A percentile compares a stretch with the other conserved stretches of the same genome.
Evolutionary conservation across 1,139 yeast species (phyloP).

Genomic region (Torulaspora pretoriensis): DNA sequence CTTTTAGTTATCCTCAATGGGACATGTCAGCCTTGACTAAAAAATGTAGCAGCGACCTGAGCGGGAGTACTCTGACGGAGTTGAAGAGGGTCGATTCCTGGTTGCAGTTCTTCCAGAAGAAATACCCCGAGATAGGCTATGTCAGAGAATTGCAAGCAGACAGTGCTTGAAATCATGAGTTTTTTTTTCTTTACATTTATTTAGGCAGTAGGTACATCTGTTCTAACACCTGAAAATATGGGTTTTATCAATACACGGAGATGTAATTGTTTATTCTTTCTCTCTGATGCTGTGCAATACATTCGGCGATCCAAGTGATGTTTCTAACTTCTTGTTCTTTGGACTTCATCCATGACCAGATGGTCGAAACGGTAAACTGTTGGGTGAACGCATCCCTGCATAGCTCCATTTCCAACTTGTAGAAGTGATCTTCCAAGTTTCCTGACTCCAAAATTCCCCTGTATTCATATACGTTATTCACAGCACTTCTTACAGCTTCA

Average conservation of each 20-base stretch:
- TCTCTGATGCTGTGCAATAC: slow-evolving; percentile 85
- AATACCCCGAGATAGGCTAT: slow-evolving; percentile 26
- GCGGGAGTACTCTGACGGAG: slow-evolving; percentile 12
- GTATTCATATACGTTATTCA: slow-evolving; percentile 72
- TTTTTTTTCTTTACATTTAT: neutral
- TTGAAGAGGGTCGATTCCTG: slow-evolving; percentile 20
- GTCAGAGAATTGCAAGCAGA: slow-evolving; percentile 1
- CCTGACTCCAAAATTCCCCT: slow-evolving; percentile 67
- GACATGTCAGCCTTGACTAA: slow-evolving; percentile 18
- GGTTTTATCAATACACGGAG: slow-evolving; percentile 50
- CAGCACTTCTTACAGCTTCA: slow-evolving; percentile 72
- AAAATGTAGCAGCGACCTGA: slow-evolving; percentile 16
- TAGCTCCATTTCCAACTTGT: slow-evolving; percentile 83
- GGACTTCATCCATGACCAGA: slow-evolving; percentile 96
- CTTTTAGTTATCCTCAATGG: slow-evolving; percentile 22
- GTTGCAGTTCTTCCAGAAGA: slow-evolving; percentile 19
- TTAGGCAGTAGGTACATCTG: neutral
- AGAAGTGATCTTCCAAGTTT: slow-evolving; percentile 88
- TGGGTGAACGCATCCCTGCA: slow-evolving; percentile 94
- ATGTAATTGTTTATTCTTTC: slow-evolving; percentile 76
- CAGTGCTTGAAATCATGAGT: neutral
- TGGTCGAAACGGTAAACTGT: slow-evolving; percentile 84
- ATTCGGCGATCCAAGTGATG: slow-evolving; percentile 97
- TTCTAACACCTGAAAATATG: neutral
- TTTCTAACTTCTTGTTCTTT: slow-evolving; percentile 96